phyloP scores from a whole-genome alignment of 768 basidiomycete genomes.

The Mycena amicta region DNA sequence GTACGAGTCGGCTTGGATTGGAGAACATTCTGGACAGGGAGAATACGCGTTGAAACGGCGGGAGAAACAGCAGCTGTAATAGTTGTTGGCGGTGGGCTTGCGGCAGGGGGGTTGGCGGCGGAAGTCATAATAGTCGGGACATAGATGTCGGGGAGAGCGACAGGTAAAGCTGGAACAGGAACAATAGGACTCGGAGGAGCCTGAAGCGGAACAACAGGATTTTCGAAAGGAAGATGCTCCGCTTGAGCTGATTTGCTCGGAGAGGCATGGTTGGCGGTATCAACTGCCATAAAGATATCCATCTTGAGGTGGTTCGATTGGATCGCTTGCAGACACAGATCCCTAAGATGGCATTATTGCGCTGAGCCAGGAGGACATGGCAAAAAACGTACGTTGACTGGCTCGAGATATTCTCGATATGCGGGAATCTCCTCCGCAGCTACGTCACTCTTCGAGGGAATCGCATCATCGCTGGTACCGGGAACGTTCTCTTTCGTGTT shows the following conservation, averaged over 20 bases:
- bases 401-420: not conserved
- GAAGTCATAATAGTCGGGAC: not conserved
- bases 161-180: constrained; percentile 1
- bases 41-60: constrained; percentile 2
- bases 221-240: constrained; percentile 2
- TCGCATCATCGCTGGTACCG: not conserved
- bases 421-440: not conserved
- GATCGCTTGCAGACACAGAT: not conserved
- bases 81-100: too few species aligned
- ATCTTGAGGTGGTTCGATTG: not conserved
- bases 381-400: not conserved
- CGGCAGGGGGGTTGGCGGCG: not conserved
- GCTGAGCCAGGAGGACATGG: too few species aligned
- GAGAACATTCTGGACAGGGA: constrained; percentile 1
- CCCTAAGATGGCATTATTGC: too few species aligned
- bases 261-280: not conserved
- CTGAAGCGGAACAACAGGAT: constrained; percentile 15
- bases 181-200: not conserved
- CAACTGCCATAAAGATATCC: not conserved
- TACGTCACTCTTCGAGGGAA: not conserved
- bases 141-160: not conserved
- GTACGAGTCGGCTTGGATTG: not conserved
- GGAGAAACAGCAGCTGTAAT: not conserved
- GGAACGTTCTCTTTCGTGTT: constrained; percentile 7
- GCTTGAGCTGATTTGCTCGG: not conserved